Evolutionary conservation across 495 filamentous ascomycete genomes (phyloP).

Genomic region (Hyaloscypha hepaticicola): DNA sequence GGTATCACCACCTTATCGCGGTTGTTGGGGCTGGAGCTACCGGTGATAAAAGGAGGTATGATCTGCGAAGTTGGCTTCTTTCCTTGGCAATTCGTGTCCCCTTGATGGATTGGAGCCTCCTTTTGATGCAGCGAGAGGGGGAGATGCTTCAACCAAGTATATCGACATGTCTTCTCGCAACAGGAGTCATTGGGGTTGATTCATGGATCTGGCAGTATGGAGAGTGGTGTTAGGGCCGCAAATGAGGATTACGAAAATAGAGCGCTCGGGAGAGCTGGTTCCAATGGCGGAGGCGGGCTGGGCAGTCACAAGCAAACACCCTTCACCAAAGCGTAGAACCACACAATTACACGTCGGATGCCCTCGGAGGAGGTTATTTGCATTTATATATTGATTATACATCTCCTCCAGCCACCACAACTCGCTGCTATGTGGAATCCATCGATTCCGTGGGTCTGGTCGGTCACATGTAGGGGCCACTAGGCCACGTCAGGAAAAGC

Average conservation of each 20-base stretch:
- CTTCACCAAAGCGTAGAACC: not conserved
- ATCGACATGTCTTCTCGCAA: conserved; percentile 24
- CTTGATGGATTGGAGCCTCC: conserved; percentile 9
- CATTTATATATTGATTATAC: not conserved
- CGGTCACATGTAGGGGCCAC: not conserved
- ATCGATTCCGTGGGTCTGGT: not conserved
- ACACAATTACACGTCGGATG: not conserved
- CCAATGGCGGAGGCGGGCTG: not conserved
- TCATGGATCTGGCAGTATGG: not conserved
- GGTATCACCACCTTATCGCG: conserved; percentile 29
- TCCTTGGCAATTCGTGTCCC: conserved; percentile 21
- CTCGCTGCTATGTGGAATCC: not conserved
- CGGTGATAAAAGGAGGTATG: conserved; percentile 20
- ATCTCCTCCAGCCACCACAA: not conserved
- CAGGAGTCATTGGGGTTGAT: conserved; percentile 1
- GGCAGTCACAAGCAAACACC: not conserved
- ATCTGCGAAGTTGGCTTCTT: conserved; percentile 21
- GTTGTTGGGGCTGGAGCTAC: conserved; percentile 8
- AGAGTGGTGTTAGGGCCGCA: not conserved
- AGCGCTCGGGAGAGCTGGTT: not conserved
- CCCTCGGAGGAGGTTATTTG: not conserved
- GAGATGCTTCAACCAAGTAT: conserved; percentile 10
- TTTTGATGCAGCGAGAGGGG: conserved; percentile 6
- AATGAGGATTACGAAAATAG: not conserved
- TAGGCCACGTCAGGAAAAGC: not conserved